Base-by-base conservation (phyloP, 352 stramenopile genomes). In the Blastocystis hominis region DNA sequence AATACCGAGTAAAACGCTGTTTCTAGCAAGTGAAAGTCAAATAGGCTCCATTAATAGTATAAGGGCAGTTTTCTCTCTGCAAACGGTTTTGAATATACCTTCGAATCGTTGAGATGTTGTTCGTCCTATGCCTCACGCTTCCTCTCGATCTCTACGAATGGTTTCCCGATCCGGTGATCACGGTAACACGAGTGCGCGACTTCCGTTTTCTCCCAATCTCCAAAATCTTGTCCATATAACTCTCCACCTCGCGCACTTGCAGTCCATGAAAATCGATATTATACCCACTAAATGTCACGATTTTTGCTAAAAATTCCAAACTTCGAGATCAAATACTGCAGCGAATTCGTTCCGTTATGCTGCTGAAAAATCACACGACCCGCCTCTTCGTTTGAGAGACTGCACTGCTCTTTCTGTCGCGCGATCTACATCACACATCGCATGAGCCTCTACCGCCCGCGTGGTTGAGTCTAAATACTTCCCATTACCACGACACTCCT, bases 171-270 rank as follows among this genome's bases (percentile, higher is more conserved):
- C 72, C 72, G 7, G 72, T 84, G 20, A 84, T 40, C 17, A 84
- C 68, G 9, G 72, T 84, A 64, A 84, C 42, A 15, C 72, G 47
- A 24, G 3, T 40, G 5, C 44, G 34, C 6, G 13, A 40, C n/a
- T 2, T 3, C 9, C 13, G 40, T n/a, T 63, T 30, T 7, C 50
- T 34, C 20, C 34, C 44, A 64, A 47, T 66, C n/a, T 50, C 6
- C n/a, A 84, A 68, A 46, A 84, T 84, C 1, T 53, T 15, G 24
- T 66, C 55, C 72, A 84, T 68, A n/a, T 84, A 84, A 5, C 68
- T 3, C 30, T n/a, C 72, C 20, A 84, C 72, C 34, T 84, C 72
- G 24, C 38, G 38, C 36, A 84, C 72, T 30, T 84, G 72, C 53
- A 66, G 55, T 13, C 72, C 72, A 46, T 84, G 72, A 30, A 84